Evolutionary conservation across 441 rosid genomes (phyloP), one percentile per base, ranked within the genome.

Genomic region (Eutrema salsugineum): DNA sequence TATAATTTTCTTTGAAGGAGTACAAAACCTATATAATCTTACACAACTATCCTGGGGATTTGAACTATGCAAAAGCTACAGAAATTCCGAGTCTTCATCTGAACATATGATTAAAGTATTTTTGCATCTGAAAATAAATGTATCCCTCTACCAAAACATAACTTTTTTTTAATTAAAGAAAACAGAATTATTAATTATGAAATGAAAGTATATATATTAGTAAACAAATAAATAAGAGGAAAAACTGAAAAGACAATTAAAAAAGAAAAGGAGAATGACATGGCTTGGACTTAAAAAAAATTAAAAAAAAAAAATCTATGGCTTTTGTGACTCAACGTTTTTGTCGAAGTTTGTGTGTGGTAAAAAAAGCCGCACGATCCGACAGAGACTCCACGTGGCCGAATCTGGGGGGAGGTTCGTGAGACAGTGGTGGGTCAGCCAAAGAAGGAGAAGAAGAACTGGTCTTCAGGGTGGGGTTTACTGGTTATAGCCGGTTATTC

Each of bases 351-450:
- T 5, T 2, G 62, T 63, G 66, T 76, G 79, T 70, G 71, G 71
- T 32, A 17, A 65, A 48, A 59, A 57, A 70, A 30, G 17, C 47
- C 71, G 35, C 6, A 70, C 43, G 67, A 57, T 57, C 63, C 62
- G 76, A 76, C 56, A 70, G 71, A 20, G 76, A 0, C 24, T 5
- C 12, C 79, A 76, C 79, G 79, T 76, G 79, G 5, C 50, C 40
- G 71, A 63, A 70, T 24, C 2, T 1, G 14, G 3, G 2, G 2
- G 79, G 70, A 20, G 11, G 67, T 54, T 20, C 3, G 22, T 11
- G 75, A 70, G 79, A 76, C 76, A 76, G 79, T 76, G 79, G 43
- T 76, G 79, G 76, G 79, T 70, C 19, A 76, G 71, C 79, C 76
- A 69, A 24, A 69, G 65, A 68, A 69, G 33, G 71, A 53, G 58